Evolutionary conservation across 1,139 yeast species (phyloP).

Genomic region (Hyphopichia khmerensis): DNA sequence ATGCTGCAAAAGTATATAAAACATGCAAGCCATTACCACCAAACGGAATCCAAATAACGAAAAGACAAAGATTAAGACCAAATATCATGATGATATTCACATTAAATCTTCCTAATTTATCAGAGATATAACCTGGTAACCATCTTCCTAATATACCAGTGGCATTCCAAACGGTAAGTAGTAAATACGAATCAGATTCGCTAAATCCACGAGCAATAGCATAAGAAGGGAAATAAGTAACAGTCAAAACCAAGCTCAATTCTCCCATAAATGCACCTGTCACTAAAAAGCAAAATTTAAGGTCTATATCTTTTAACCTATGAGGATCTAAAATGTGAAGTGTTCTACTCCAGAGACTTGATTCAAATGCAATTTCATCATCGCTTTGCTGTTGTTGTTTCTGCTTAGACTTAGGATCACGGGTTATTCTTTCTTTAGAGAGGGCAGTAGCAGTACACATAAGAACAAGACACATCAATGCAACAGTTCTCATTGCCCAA

Average conservation of each 20-base stretch:
- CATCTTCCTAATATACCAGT: conserved; percentile 40
- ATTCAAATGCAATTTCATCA: neutral
- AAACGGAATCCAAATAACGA: conserved; percentile 40
- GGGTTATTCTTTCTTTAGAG: conserved; percentile 46
- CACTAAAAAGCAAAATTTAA: conserved; percentile 25
- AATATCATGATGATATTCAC: conserved; percentile 36
- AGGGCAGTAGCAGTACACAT: conserved; percentile 38
- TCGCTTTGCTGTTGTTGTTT: neutral
- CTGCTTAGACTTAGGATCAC: conserved; percentile 1
- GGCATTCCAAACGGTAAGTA: conserved; percentile 41
- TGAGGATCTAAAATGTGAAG: neutral
- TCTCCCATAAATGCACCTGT: conserved; percentile 51
- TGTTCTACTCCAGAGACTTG: neutral
- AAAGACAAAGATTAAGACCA: conserved; percentile 30
- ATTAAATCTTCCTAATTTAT: conserved; percentile 37
- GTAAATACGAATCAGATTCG: conserved; percentile 34
- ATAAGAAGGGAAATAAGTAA: conserved; percentile 45
- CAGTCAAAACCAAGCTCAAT: conserved; percentile 50
- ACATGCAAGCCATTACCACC: conserved; percentile 27
- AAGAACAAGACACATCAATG: conserved; percentile 46
- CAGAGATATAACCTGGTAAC: conserved; percentile 40
- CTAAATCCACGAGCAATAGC: conserved; percentile 40
- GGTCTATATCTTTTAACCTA: conserved; percentile 7
- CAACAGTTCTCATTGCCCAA: conserved; percentile 63
- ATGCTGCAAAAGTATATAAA: conserved; percentile 34